These are phyloP conservation scores for Kitagawia praeruptora DNA, from an alignment of 129 eudicot genomes.

Conservation along the genomic window DNA sequence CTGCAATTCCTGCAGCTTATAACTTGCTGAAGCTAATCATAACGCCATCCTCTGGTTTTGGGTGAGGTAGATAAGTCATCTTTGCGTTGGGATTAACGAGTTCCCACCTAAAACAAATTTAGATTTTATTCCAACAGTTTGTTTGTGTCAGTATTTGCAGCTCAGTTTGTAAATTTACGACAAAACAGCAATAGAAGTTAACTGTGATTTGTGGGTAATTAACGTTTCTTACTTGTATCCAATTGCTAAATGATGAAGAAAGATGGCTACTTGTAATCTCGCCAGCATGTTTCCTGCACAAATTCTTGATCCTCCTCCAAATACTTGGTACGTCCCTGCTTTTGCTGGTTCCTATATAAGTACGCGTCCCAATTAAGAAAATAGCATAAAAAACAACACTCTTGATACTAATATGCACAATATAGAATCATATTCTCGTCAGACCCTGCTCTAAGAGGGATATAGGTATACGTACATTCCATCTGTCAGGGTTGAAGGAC, in stretches of 20 bases:
- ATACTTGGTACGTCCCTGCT: constrained; percentile 26
- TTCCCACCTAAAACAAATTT: constrained; percentile 34
- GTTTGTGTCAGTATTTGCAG: neutral
- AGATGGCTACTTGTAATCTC: constrained; percentile 30
- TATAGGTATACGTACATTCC: too few relatives aligned
- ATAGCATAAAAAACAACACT: neutral
- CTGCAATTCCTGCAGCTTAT: neutral
- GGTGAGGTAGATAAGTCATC: constrained; percentile 47
- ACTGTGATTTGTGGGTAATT: neutral
- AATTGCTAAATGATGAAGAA: constrained; percentile 29
- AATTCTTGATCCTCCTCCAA: constrained; percentile 41
- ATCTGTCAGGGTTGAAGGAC: too few relatives aligned
- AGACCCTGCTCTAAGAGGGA: too few relatives aligned
- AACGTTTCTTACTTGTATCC: constrained; percentile 29
- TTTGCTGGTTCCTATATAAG: constrained; percentile 19
- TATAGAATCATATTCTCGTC: too few relatives aligned
- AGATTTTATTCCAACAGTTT: neutral
- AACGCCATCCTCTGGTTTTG: constrained; percentile 46
- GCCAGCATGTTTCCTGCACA: constrained; percentile 44
- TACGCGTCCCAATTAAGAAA: neutral
- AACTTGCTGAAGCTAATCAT: constrained; percentile 22
- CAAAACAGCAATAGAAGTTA: neutral
- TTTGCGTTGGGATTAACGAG: constrained; percentile 49
- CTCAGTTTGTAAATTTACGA: neutral
- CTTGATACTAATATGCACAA: too few relatives aligned